A percentile compares a stretch with the other conserved stretches of the same genome.
These are phyloP conservation scores for Cladosporium halotolerans DNA, from an alignment of 2,329 filamentous ascomycete genomes.

Conservation along the genomic window DNA sequence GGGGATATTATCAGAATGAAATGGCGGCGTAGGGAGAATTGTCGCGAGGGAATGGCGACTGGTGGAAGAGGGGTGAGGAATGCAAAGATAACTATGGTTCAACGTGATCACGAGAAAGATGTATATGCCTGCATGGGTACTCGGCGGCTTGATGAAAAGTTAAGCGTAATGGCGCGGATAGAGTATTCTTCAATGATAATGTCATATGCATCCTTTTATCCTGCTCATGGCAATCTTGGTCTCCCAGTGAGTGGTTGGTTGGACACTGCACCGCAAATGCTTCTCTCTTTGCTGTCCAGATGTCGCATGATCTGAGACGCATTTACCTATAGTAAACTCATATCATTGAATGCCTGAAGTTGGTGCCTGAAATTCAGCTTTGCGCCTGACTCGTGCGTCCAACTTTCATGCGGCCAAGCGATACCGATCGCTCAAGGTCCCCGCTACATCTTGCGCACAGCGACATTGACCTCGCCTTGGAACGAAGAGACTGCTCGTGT, in stretches of 20 bases:
- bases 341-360: no score
- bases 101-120: constrained; percentile 12
- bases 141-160: constrained; percentile 9
- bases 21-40: not conserved
- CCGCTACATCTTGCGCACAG: not conserved
- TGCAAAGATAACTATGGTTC: not conserved
- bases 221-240: no score
- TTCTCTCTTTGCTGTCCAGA: no score
- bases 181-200: constrained; percentile 10
- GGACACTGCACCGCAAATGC: no score
- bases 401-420: not conserved
- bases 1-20: not conserved
- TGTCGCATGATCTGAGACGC: no score
- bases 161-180: constrained; percentile 9
- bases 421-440: not conserved
- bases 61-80: not conserved
- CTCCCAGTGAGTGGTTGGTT: no score
- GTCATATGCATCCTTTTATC: not conserved
- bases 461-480: no score
- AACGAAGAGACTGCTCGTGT: no score
- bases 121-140: constrained; percentile 12
- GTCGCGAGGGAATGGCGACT: not conserved
- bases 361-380: not conserved
- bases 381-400: not conserved
- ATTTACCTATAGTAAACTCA: no score